Conservation (phyloP, 192 early-diverging fungal genomes). For the Coemansia sp. region DNA sequence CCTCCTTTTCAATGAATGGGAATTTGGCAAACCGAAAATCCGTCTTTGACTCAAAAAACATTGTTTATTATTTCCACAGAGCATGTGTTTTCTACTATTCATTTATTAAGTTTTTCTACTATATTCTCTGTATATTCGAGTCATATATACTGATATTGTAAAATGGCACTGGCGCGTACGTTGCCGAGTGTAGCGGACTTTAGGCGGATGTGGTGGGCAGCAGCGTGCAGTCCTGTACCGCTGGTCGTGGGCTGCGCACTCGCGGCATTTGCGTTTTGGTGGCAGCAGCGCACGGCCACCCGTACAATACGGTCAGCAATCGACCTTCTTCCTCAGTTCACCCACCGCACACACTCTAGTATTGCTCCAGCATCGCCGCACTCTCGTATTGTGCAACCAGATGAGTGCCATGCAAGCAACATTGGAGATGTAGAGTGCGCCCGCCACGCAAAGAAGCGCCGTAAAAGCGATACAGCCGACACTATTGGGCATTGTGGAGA, state of each 20-base stretch:
- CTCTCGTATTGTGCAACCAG: no score
- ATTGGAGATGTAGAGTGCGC: no score
- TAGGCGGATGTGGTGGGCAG: background rate
- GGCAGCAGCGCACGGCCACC: background rate
- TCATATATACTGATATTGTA: background rate
- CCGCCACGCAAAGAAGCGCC: no score
- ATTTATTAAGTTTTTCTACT: no score
- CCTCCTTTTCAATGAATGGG: no score
- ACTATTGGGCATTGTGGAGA: no score
- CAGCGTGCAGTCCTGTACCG: background rate
- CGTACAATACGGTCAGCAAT: background rate
- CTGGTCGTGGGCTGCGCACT: background rate
- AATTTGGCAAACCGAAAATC: no score
- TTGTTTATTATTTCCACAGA: no score
- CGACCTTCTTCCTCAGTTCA: background rate
- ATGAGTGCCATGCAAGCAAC: no score
- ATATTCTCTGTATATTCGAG: no score
- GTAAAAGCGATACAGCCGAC: no score
- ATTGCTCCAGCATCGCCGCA: background rate
- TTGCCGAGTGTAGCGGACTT: background rate
- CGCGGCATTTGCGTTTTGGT: background rate
- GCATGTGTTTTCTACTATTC: background rate
- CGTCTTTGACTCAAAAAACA: no score
- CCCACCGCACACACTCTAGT: background rate
- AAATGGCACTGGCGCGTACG: background rate